Percentiles rank a stretch among this genome's conserved stretches.
Evolutionary conservation across 345 rosid species (phyloP).

Genomic region (Clausena lansium): DNA sequence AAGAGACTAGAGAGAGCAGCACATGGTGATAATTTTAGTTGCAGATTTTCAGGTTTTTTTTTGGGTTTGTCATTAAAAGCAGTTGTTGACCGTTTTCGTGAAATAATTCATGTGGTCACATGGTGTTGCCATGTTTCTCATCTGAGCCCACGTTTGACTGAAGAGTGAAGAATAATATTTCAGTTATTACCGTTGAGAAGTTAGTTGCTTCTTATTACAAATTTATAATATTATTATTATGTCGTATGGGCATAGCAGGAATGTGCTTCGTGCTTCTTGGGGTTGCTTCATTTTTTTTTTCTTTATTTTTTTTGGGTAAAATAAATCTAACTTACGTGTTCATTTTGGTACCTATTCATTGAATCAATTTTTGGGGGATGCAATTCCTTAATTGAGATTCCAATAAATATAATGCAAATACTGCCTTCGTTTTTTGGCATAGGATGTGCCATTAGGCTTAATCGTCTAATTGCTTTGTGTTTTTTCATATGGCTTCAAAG

Average conservation of each 20-base stretch:
- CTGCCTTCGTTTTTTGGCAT: too few species aligned
- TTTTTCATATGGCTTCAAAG: too few species aligned
- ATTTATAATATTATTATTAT: not conserved
- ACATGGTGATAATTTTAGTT: constrained; percentile 22
- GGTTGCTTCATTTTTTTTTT: not conserved
- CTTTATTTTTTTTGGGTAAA: not conserved
- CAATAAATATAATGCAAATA: too few species aligned
- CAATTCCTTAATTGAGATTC: too few species aligned
- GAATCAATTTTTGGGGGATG: constrained; percentile 4
- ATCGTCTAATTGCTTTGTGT: too few species aligned
- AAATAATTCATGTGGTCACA: constrained; percentile 52
- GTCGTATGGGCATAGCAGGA: not conserved
- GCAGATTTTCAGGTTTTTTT: not conserved
- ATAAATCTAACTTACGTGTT: not conserved
- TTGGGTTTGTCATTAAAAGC: constrained; percentile 6
- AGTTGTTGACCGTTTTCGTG: constrained; percentile 19
- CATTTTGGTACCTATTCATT: not conserved
- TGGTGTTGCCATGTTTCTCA: constrained; percentile 47
- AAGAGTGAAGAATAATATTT: constrained; percentile 21
- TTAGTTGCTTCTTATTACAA: constrained; percentile 34
- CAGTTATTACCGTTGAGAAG: constrained; percentile 72
- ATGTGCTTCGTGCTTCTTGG: not conserved
- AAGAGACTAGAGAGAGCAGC: constrained; percentile 17
- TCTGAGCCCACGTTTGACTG: constrained; percentile 37
- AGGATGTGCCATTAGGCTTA: too few species aligned